Base-by-base conservation (phyloP, 257 asterid species). In the Solanum lycopersicoides region DNA sequence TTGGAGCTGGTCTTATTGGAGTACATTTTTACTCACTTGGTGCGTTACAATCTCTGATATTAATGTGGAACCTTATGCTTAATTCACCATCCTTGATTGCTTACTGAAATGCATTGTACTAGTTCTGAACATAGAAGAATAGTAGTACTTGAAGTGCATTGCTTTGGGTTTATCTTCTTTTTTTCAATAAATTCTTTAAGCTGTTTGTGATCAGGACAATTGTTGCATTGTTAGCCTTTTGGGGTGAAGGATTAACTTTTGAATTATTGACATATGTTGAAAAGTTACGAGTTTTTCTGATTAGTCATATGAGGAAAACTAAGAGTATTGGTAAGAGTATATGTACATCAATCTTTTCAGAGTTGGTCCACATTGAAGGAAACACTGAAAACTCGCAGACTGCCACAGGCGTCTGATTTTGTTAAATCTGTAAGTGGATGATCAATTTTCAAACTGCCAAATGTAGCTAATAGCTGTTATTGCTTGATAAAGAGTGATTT, bases 1-100 rank as follows among this genome's bases (percentile, higher is more conserved):
- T 86, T 95, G 97, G 98, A 92, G 93, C 93, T 94, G 95, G 98
- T 93, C 97, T 28, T 95, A 95, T 86, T 95, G 98, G 98, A 95
- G 97, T 87, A 92, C 98, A 21, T 95, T 95, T 89, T 80, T 93
- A 87, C 97, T 95, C 75, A 93, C 97, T 66, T 95, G 98, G 98
- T 95, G 91, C 68, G 90, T 35, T 79, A 30, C 44, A 32, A 37
- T 32, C 50, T 80, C 37, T 50, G 1, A 47, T 44, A 16, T 25
- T 37, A 79, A 28, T 28, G 41, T 79, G 63, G 39, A 45, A 79
- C 56, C 65, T 45, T 45, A 79, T 79, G 65, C 84, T 79, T 44
- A 45, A 23, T 79, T 45, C 65, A 45, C n/a, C 9, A n/a, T 63
- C 39, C 4, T 63, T 39, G 53, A 65, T 42, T 30, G 11, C 59